Percentiles rank a stretch among this genome's conserved stretches.
Conservation (phyloP, 257 asterid species). For the Avicennia marina region DNA sequence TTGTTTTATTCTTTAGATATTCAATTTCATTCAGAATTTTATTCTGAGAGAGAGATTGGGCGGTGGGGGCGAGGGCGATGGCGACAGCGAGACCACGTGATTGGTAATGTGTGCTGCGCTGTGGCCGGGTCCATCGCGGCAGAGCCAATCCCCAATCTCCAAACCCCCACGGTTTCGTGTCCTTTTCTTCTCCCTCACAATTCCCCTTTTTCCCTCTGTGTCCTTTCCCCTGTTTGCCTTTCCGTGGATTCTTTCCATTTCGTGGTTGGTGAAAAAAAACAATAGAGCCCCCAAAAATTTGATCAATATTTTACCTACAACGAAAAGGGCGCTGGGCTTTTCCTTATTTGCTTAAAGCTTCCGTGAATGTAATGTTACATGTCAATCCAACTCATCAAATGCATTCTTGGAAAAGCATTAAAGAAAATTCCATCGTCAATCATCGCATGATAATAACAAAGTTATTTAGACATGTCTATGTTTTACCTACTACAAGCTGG, state of each 20-base stretch:
- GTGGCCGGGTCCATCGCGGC: conserved; percentile 20
- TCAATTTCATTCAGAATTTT: too few relatives aligned
- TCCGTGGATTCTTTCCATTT: not conserved
- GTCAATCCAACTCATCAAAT: not conserved
- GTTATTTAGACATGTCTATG: too few relatives aligned
- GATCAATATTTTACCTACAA: not conserved
- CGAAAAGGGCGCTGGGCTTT: not conserved
- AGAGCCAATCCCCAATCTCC: not conserved
- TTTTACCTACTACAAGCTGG: conserved; percentile 2
- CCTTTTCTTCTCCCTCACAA: conserved; percentile 5
- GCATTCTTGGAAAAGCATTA: conserved; percentile 2
- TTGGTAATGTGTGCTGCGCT: conserved; percentile 23
- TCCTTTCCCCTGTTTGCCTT: conserved; percentile 3
- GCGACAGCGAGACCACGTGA: conserved; percentile 51
- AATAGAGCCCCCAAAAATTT: too few relatives aligned
- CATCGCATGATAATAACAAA: too few relatives aligned
- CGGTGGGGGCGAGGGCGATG: not conserved
- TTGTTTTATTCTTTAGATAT: too few relatives aligned
- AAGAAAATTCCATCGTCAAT: not conserved
- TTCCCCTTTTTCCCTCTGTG: not conserved
- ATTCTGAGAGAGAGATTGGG: not conserved
- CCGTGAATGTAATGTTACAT: not conserved
- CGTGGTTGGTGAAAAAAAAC: conserved; percentile 1
- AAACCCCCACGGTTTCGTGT: conserved; percentile 27
- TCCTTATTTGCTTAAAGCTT: not conserved